Evolutionary conservation across 1,139 yeast genomes (phyloP).

Genomic region (Wickerhamomyces sp.): DNA sequence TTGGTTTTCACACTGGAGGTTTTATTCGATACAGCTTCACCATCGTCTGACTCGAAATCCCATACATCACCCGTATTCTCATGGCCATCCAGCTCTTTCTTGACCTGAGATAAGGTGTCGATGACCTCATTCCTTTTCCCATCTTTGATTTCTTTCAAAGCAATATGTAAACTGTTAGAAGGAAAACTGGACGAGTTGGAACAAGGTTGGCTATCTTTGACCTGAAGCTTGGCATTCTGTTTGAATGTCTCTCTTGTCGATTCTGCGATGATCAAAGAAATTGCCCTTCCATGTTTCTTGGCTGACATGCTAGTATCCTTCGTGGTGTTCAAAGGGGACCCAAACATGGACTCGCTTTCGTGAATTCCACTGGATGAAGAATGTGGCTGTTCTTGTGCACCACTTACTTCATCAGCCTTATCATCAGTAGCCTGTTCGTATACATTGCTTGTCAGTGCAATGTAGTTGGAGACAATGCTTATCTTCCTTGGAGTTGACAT

Average conservation of each 20-base stretch:
- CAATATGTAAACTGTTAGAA: slow-evolving; percentile 10
- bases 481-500: slow-evolving; percentile 18
- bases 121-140: background rate
- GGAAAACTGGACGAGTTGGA: background rate
- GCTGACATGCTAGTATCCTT: slow-evolving; percentile 17
- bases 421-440: slow-evolving; percentile 22
- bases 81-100: background rate
- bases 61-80: slow-evolving; percentile 12
- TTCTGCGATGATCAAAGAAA: slow-evolving; percentile 15
- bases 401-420: slow-evolving; percentile 9
- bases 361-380: slow-evolving; percentile 5
- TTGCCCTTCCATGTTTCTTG: slow-evolving; percentile 9
- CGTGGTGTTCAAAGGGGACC: slow-evolving; percentile 15
- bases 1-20: background rate
- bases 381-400: slow-evolving; percentile 1
- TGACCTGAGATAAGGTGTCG: background rate
- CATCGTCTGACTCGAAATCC: slow-evolving; percentile 17
- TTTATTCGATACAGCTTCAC: background rate
- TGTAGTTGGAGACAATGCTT: slow-evolving; percentile 26
- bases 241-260: slow-evolving; percentile 7
- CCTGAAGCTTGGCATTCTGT: background rate
- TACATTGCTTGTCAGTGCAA: slow-evolving; percentile 20
- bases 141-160: slow-evolving; percentile 1
- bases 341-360: slow-evolving; percentile 11
- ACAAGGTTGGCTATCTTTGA: background rate